Conservation (phyloP, 2,329 filamentous ascomycete genomes). For the Aplosporella prunicola region DNA sequence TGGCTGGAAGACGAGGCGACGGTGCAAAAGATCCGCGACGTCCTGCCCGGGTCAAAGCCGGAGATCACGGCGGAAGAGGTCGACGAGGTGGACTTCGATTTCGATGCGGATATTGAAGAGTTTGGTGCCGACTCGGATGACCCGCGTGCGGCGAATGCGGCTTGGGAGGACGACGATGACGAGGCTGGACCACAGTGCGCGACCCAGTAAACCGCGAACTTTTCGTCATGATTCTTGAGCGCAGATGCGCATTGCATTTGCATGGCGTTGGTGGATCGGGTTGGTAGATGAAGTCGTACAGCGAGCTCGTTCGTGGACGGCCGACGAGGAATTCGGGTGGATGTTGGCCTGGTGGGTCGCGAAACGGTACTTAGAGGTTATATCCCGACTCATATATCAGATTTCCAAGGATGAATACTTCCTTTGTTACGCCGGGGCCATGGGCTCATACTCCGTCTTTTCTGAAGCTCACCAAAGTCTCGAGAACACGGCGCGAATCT, state of each 20-base stretch:
- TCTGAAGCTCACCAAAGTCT: no score
- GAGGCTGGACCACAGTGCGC: conserved; percentile 59
- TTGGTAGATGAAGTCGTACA: no score
- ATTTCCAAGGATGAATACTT: no score
- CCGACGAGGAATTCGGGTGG: no score
- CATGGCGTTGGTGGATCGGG: conserved; percentile 8
- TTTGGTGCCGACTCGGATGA: conserved; percentile 67
- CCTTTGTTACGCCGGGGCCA: no score
- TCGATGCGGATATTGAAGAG: conserved; percentile 74
- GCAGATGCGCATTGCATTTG: conserved; percentile 1
- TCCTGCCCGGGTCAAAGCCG: conserved; percentile 54
- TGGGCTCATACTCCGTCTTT: no score
- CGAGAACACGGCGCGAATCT: no score
- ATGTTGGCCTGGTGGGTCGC: no score
- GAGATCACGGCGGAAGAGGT: conserved; percentile 59
- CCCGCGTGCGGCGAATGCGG: conserved; percentile 53
- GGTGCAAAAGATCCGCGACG: conserved; percentile 60
- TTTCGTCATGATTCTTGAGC: not conserved
- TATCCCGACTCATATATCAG: no score
- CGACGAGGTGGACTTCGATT: conserved; percentile 76
- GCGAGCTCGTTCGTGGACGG: no score
- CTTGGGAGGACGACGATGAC: conserved; percentile 63
- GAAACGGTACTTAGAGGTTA: no score
- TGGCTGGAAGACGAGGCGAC: conserved; percentile 65
- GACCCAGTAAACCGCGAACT: conserved; percentile 51